These are phyloP conservation scores for Boletus sp. DNA, from an alignment of 768 basidiomycete species.

Conservation along the genomic window DNA sequence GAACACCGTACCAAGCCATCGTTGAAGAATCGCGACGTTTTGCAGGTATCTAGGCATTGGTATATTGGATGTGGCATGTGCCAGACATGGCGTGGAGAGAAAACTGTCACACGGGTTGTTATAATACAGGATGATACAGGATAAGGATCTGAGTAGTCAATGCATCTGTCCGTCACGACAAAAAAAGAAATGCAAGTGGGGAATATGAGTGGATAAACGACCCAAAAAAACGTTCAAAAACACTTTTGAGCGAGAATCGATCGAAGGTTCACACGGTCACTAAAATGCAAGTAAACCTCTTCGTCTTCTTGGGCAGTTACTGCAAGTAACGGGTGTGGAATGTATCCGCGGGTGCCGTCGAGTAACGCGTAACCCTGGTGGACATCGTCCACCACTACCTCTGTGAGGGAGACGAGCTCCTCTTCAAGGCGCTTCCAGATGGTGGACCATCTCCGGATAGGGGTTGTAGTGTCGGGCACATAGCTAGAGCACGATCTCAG, in stretches of 20 bases:
- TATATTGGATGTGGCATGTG: not conserved
- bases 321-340: conserved; percentile 16
- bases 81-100: not conserved
- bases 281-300: conserved; percentile 7
- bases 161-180: not conserved
- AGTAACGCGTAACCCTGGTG: conserved; percentile 24
- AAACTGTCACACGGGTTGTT: not conserved
- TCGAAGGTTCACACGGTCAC: conserved; percentile 11
- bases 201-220: not conserved
- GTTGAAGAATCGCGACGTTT: not conserved
- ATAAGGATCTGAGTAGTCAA: not conserved
- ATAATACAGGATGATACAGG: conserved; percentile 1
- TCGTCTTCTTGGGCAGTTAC: conserved; percentile 13
- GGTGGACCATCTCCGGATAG: conserved; percentile 25
- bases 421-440: conserved; percentile 25
- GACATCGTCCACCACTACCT: conserved; percentile 18
- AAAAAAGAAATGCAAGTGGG: not conserved
- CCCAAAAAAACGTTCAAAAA: not conserved
- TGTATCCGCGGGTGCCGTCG: conserved; percentile 20
- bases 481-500: conserved; percentile 28
- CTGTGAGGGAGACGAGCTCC: conserved; percentile 22
- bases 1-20: not conserved
- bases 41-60: not conserved
- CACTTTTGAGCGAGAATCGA: not conserved
- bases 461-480: conserved; percentile 5